Base-by-base conservation (phyloP, 148 eudicot genomes). In the Rhododendron ferrugineum region DNA sequence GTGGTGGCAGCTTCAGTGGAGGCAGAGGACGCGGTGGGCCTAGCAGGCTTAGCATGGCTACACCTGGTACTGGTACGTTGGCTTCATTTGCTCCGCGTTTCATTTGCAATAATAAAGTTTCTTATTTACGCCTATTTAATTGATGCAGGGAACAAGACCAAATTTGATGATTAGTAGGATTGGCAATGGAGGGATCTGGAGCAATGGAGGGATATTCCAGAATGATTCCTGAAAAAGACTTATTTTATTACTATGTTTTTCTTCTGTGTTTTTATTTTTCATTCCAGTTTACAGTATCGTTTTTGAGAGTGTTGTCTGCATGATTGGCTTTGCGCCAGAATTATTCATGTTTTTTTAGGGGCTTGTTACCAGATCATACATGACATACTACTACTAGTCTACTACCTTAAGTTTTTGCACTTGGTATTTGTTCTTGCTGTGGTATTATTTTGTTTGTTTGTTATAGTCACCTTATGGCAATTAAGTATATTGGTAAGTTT, bases 121-220 rank as follows among this genome's bases (percentile, higher is more conserved):
- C 11, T 13, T 37, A 4, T 64, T n/a, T 10, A n/a, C 32, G 20
- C 3, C 1, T 46, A 1, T 20, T 30, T n/a, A 58, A 16, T 26
- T 49, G 5, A 5, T 88, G 85, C 88, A 85, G 90, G 90, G 23
- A 88, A 62, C 68, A 88, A 83, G 86, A 88, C 90, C 26, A 85
- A 84, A 7, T 88, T 88, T 11, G 84, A 50, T 80, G 87, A 88
- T 37, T 80, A 83, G 79, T 78, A 26, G 46, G 34, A 82, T 54
- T 22, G n/a, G 47, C 22, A 62, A n/a, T 40, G 56, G 36, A 80
- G 16, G 75, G 37, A 70, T 70, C 20, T 15, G 58, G 22, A 54
- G 68, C 22, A 62, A n/a, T n/a, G 84, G n/a, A 80, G 40, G 40
- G 75, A 70, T 70, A 32, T 70, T 70, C 40, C 40, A 5, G 75